These are phyloP conservation scores for Xylariaceae sp. DNA, from an alignment of 2,329 filamentous ascomycete species.

Conservation along the genomic window DNA sequence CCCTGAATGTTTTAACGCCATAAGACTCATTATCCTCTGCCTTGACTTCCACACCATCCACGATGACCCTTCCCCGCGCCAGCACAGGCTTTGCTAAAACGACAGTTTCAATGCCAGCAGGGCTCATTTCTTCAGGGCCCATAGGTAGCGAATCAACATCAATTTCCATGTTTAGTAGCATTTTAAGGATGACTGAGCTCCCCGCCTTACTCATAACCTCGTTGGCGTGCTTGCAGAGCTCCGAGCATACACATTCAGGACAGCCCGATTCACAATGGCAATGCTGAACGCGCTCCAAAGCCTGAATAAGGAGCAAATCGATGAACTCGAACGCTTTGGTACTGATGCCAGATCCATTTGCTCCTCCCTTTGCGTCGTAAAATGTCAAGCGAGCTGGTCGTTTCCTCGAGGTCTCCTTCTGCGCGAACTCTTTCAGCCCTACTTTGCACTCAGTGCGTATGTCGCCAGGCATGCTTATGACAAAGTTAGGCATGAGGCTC, in stretches of 20 bases:
- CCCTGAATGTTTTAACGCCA: not conserved
- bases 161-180: slow-evolving; percentile 75
- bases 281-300: slow-evolving; percentile 74
- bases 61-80: slow-evolving; percentile 36
- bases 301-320: slow-evolving; percentile 76
- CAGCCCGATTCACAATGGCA: slow-evolving; percentile 84
- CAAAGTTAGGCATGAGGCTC: slow-evolving; percentile 85
- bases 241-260: slow-evolving; percentile 86
- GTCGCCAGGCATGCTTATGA: slow-evolving; percentile 87
- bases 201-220: slow-evolving; percentile 94
- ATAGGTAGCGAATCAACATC: slow-evolving; percentile 85
- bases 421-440: slow-evolving; percentile 83
- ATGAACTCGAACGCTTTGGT: slow-evolving; percentile 94
- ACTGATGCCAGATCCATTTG: slow-evolving; percentile 82
- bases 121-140: slow-evolving; percentile 75
- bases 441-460: slow-evolving; percentile 95
- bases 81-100: slow-evolving; percentile 73
- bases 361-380: slow-evolving; percentile 92
- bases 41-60: slow-evolving; percentile 36
- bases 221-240: slow-evolving; percentile 84
- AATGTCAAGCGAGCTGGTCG: slow-evolving; percentile 88
- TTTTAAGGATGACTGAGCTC: slow-evolving; percentile 79
- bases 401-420: slow-evolving; percentile 72
- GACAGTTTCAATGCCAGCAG: slow-evolving; percentile 81
- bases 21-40: slow-evolving; percentile 29